Evolutionary conservation across 768 basidiomycete species (phyloP), one percentile per base, ranked within the genome.

Genomic region (Hortiboletus flavorubellus): DNA sequence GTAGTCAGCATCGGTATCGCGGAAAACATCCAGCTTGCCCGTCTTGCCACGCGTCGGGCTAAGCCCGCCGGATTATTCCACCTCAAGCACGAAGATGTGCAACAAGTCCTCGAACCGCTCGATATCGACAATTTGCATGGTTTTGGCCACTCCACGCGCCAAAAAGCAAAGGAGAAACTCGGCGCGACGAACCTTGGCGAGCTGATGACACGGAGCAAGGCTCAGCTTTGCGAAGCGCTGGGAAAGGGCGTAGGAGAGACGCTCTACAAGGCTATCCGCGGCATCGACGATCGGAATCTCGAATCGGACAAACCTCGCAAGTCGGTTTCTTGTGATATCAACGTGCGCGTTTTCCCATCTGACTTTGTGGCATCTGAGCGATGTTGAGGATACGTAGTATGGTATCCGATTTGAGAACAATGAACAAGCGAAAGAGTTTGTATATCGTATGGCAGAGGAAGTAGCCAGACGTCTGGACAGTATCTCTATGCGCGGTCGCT

Each of bases 301-400:
- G 89, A 93, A 67, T 86, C 84, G 34, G 88, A 92, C 67, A 92
- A 93, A 65, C 83, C 86, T 47, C 77, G 96, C 62, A 94, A 93
- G 70, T 91, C 88, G 7, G 93, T 99, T 18, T 93, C 90, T 11
- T 94, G 91, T 54, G 96, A 98, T 67, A 90, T 98, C 64, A 99
- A 93, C 64, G 94, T 95, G 61, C 67, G 92, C 79, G 8, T 37
- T 33, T 9, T 33, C 14, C 12, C 8, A 34, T 39, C 39, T 9
- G 11, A n/a, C 40, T 48, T 16, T 31, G 18, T 60, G 40, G 38
- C 15, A 14, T 49, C 1, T 2, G 14, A 21, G 18, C n/a, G 45
- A 9, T 50, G 31, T 49, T 61, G 40, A 64, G 42, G 50, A 30
- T 40, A 31, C 11, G 11, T 33, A 97, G 94, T 99, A 98, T 68